Base-by-base conservation (phyloP, 345 rosid species). In the Hibiscus mutabilis region DNA sequence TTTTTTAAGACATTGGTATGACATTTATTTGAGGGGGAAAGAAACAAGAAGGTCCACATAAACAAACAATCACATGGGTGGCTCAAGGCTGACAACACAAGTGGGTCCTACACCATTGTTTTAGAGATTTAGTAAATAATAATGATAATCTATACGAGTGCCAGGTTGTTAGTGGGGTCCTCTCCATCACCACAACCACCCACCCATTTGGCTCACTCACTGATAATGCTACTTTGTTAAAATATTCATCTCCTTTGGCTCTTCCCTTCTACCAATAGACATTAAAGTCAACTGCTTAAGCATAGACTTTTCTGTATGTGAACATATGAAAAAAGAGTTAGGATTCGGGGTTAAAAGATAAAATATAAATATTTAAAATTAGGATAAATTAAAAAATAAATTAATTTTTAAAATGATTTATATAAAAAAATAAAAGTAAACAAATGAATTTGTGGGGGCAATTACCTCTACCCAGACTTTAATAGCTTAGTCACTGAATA, bases 141-240 rank as follows among this genome's bases (percentile, higher is more conserved):
- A 60, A 16, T 29, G 6, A 15, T 55, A 55, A 57, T 40, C 22
- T 24, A 46, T 55, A 21, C 3, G 11, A 19, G 60, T 70, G 84
- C 82, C 82, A 79, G 81, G 76, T 57, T 73, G 84, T 71, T 24
- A 59, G 77, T 79, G 75, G 85, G 85, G 85, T 77, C 78, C 69
- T 10, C 3, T 44, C 16, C 65, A 44, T 71, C 52, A 25, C 12
- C 62, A 40, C 15, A 47, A 25, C 12, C 62, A 40, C 15, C 62
- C 5, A 22, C 63, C 85, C 84, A 81, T 75, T 82, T 81, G 81
- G 63, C 13, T 21, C 76, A 75, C 18, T 19, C 75, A 73, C 57
- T 29, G 76, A 75, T n/a, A n/a, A n/a, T 59, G 62, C 76, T 8
- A 19, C 78, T 66, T 52, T 66, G 13, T 5, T 10, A 0, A 31